Conservation (phyloP, 1,284 basidiomycete genomes). For the Sanguinoderma infundibulare region DNA sequence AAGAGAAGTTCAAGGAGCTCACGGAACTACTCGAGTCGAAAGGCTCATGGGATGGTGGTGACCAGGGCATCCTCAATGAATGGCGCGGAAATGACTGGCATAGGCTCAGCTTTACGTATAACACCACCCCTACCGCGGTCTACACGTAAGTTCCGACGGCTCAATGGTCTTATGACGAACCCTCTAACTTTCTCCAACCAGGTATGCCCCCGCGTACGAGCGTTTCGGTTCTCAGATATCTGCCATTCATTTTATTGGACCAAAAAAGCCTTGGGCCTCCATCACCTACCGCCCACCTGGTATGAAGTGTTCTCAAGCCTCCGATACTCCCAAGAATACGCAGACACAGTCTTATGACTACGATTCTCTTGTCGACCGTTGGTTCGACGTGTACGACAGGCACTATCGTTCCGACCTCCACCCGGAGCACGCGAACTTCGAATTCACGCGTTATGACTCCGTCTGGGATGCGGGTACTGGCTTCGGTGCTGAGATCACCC, state of each 20-base stretch:
- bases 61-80: constrained; percentile 96
- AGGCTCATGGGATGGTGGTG: constrained; percentile 96
- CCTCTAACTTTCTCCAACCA: constrained; percentile 35
- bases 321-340: constrained; percentile 27
- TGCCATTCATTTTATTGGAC: constrained; percentile 93
- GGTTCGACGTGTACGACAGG: constrained; percentile 90
- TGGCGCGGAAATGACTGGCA: constrained; percentile 90
- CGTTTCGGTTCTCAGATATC: constrained; percentile 90
- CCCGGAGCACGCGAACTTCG: constrained; percentile 55
- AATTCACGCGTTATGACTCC: constrained; percentile 70
- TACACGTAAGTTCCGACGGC: constrained; percentile 77
- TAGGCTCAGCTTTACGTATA: constrained; percentile 93
- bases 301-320: constrained; percentile 31
- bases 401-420: constrained; percentile 70
- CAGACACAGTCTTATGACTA: constrained; percentile 69
- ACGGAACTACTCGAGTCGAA: constrained; percentile 70
- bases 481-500: constrained; percentile 35
- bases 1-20: constrained; percentile 82
- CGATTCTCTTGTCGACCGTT: constrained; percentile 80
- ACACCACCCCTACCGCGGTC: constrained; percentile 96
- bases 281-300: constrained; percentile 69
- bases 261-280: constrained; percentile 90
- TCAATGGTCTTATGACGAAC: constrained; percentile 23
- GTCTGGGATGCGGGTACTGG: constrained; percentile 65
- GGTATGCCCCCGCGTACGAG: constrained; percentile 94